Percentiles rank a stretch among this genome's conserved stretches.
Evolutionary conservation across 306 rosid genomes (phyloP).

Genomic region (Trichosanthes cucumerina): DNA sequence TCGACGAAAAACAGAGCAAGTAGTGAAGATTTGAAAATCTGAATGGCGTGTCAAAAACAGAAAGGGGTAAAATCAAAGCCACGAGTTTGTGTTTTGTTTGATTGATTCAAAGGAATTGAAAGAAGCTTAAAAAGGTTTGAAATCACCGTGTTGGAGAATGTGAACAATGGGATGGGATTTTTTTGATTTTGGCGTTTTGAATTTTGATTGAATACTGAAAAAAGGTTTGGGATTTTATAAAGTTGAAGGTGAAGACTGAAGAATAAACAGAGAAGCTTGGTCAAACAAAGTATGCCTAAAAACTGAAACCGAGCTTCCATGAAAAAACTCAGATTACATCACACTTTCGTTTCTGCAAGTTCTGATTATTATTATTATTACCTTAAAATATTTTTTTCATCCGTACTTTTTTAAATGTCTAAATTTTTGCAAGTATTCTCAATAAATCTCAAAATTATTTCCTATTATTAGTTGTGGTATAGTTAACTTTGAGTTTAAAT

Average conservation of each 20-base stretch:
- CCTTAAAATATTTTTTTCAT: too few relatives aligned
- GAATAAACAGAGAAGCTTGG: not conserved
- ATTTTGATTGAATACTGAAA: not conserved
- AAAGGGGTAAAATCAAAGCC: constrained; percentile 24
- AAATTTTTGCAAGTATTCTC: too few relatives aligned
- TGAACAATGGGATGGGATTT: not conserved
- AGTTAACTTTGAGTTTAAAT: too few relatives aligned
- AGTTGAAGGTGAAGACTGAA: not conserved
- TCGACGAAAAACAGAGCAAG: not conserved
- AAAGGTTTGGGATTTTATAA: not conserved
- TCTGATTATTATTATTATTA: not conserved
- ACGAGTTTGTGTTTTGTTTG: constrained; percentile 30
- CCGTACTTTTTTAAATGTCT: too few relatives aligned
- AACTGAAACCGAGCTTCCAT: not conserved
- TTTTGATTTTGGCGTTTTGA: not conserved
- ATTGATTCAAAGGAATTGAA: constrained; percentile 40
- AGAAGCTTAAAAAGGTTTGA: not conserved
- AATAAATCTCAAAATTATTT: too few relatives aligned
- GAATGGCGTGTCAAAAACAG: not conserved
- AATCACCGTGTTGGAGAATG: not conserved
- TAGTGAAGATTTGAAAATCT: not conserved
- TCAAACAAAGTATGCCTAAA: constrained; percentile 3
- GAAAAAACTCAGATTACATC: not conserved
- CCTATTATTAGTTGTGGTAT: too few relatives aligned
- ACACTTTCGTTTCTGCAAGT: not conserved